Evolutionary conservation across 352 stramenopile species (phyloP).

Genomic region (Pythium brassicae): DNA sequence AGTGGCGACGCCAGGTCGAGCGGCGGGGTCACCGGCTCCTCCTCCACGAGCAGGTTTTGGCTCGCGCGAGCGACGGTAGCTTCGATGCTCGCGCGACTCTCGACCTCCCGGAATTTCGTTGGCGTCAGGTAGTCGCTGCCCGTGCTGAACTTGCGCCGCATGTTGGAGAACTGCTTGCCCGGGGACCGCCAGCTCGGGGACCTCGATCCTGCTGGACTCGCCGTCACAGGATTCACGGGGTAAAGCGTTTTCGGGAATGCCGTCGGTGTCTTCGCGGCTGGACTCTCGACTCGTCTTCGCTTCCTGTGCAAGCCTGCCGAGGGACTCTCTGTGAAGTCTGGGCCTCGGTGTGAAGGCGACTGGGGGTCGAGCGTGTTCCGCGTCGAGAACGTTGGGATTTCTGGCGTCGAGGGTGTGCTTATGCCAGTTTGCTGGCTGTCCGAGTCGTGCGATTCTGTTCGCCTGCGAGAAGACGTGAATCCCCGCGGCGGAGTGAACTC

Average conservation of each 20-base stretch:
- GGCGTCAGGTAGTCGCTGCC: constrained; percentile 43
- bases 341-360: constrained; percentile 1
- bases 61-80: constrained; percentile 26
- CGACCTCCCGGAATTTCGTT: constrained; percentile 19
- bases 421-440: constrained; percentile 12
- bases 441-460: constrained; percentile 12
- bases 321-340: constrained; percentile 11
- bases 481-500: constrained; percentile 59
- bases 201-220: constrained; percentile 17
- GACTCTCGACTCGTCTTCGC: constrained; percentile 31
- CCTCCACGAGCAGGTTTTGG: constrained; percentile 36
- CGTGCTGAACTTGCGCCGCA: constrained; percentile 69
- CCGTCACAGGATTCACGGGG: constrained; percentile 18
- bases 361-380: constrained; percentile 22
- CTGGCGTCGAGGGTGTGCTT: constrained; percentile 34
- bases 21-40: constrained; percentile 53
- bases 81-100: constrained; percentile 23
- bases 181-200: constrained; percentile 13
- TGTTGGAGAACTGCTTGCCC: constrained; percentile 27
- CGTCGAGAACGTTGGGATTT: constrained; percentile 59
- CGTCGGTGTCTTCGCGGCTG: constrained; percentile 18
- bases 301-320: constrained; percentile 34
- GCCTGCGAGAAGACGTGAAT: constrained; percentile 19
- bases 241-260: constrained; percentile 52
- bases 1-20: constrained; percentile 76